Base-by-base conservation (phyloP, 306 rosid genomes). In the Corylus americana region DNA sequence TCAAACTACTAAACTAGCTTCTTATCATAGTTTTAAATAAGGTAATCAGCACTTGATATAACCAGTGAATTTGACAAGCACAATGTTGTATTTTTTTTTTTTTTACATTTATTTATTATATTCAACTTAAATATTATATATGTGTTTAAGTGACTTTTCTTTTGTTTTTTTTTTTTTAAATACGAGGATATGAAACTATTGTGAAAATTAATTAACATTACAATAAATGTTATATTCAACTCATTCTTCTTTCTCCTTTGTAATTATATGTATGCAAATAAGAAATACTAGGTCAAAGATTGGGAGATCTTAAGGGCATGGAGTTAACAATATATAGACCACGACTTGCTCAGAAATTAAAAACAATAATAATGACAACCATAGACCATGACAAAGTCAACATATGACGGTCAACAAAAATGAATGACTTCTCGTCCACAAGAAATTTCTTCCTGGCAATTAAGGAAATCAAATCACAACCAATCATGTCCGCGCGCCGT, bases 241-340 rank as follows among this genome's bases (percentile, higher is more conserved):
- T 58, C 64, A 20, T 58, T 58, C 35, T 22, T 58, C 35, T 22
- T 58, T 20, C 64, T 58, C 35, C 35, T 58, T 58, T 25, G 64
- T 58, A 47, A 9, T 45, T 47, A 7, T 47, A 7, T 7, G 9
- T 47, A 10, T 8, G 44, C 11, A 62, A 11, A 55, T 1, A 12
- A 61, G 39, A 5, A 22, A 27, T 1, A 61, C 18, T 29, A 29
- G 44, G 20, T 25, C 39, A 12, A 27, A 5, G 17, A 11, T n/a
- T n/a, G 64, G 29, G 64, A 22, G 35, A 58, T 1, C 35, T 73
- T 74, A 73, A 53, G 45, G 31, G 4, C 8, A 20, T n/a, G 16
- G 66, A 73, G 20, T 79, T 16, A 53, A 62, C 67, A 55, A 50
- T 22, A 22, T 22, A 22, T 73, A 42, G 78, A 63, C 53, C 35